Evolutionary conservation across 2,329 filamentous ascomycete genomes (phyloP).

Genomic region (Phoma sp.): DNA sequence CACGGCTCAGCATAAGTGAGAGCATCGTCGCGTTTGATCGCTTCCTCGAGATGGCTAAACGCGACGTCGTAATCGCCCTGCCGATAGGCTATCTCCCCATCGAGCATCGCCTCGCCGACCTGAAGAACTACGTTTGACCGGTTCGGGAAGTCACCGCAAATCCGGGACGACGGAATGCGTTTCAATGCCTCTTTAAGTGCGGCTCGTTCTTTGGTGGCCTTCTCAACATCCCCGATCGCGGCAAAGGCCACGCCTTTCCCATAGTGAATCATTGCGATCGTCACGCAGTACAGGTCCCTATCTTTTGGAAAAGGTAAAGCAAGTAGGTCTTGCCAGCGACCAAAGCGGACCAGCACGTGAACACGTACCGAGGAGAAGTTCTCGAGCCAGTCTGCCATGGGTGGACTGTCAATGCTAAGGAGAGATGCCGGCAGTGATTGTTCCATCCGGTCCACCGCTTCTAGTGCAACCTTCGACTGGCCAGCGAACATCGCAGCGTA

Average conservation of each 20-base stretch:
- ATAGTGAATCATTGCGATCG: slow-evolving; percentile 73
- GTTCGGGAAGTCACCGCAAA: slow-evolving; percentile 70
- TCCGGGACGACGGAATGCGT: slow-evolving; percentile 65
- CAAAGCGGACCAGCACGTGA: slow-evolving; percentile 77
- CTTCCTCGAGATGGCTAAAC: slow-evolving; percentile 64
- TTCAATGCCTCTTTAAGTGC: slow-evolving; percentile 62
- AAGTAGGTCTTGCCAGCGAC: slow-evolving; percentile 72
- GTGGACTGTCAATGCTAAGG: slow-evolving; percentile 69
- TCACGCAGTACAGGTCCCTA: slow-evolving; percentile 69
- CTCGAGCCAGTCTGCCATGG: slow-evolving; percentile 83
- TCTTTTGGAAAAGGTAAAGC: slow-evolving; percentile 65
- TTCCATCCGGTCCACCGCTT: slow-evolving; percentile 68
- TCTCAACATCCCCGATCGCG: slow-evolving; percentile 61
- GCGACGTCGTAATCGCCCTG: slow-evolving; percentile 64
- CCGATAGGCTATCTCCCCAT: slow-evolving; percentile 77
- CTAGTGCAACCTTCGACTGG: slow-evolving; percentile 67
- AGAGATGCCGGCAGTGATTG: slow-evolving; percentile 68
- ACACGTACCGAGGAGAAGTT: slow-evolving; percentile 71
- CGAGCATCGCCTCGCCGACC: slow-evolving; percentile 69
- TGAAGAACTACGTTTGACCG: slow-evolving; percentile 68
- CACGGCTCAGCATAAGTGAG: slow-evolving; percentile 78
- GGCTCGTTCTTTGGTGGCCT: slow-evolving; percentile 61
- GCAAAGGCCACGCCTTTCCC: slow-evolving; percentile 72
- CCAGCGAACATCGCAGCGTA: slow-evolving; percentile 83
- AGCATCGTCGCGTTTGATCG: slow-evolving; percentile 67